A percentile compares a stretch with the other conserved stretches of the same genome.
Evolutionary conservation across 805 yeast species (phyloP).

Genomic region (Yarrowia alimentaria): DNA sequence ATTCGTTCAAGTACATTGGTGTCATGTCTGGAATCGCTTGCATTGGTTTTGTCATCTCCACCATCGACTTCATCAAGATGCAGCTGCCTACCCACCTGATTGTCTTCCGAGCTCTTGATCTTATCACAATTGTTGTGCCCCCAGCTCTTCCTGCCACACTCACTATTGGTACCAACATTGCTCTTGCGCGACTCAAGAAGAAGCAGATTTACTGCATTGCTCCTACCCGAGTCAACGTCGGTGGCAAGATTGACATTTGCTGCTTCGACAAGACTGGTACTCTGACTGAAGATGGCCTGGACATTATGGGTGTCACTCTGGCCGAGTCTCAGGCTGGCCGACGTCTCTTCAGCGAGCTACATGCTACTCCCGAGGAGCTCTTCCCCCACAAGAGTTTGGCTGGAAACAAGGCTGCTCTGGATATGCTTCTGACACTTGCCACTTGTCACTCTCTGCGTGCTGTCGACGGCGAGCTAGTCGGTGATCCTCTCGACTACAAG

Average conservation of each 20-base stretch:
- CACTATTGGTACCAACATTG: constrained; percentile 94
- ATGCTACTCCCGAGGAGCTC: constrained; percentile 21
- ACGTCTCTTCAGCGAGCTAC: constrained; percentile 29
- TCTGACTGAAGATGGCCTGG: constrained; percentile 93
- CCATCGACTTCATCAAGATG: constrained; percentile 73
- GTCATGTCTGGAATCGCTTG: constrained; percentile 86
- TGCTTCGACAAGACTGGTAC: constrained; percentile 99
- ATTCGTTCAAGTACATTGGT: constrained; percentile 93
- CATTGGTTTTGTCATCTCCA: constrained; percentile 79
- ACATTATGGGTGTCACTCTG: constrained; percentile 66
- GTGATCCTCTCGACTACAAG: constrained; percentile 90
- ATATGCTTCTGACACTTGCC: constrained; percentile 53
- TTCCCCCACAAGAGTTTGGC: constrained; percentile 8
- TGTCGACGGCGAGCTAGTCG: constrained; percentile 76
- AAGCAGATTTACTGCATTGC: constrained; percentile 81
- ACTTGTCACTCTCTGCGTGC: constrained; percentile 84
- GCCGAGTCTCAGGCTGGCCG: constrained; percentile 30
- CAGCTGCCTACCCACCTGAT: constrained; percentile 70
- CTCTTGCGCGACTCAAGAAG: constrained; percentile 68
- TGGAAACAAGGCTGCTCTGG: constrained; percentile 33
- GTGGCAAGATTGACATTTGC: constrained; percentile 85
- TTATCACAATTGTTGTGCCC: constrained; percentile 95
- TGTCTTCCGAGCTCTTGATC: constrained; percentile 84
- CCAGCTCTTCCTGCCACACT: constrained; percentile 98
- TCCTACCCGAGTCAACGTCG: constrained; percentile 93